These are phyloP conservation scores for Backusella psychrophila DNA, from an alignment of 192 early-diverging fungal species.

Conservation along the genomic window DNA sequence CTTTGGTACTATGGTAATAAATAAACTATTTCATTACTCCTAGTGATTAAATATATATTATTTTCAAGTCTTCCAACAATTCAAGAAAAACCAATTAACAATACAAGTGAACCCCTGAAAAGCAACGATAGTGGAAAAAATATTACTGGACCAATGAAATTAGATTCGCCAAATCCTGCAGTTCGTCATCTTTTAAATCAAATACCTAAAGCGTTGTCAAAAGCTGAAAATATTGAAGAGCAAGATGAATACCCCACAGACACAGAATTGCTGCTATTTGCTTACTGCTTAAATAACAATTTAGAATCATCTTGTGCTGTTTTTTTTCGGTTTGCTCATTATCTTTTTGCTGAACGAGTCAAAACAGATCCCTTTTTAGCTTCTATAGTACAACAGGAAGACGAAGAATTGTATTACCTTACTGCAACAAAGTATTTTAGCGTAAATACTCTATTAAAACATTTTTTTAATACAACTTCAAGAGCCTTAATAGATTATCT, in stretches of 20 bases:
- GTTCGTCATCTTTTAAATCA: neutral
- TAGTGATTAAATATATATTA: neutral
- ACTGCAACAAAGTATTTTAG: neutral
- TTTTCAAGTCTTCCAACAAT: neutral
- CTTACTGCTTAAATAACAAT: neutral
- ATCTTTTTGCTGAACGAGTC: neutral
- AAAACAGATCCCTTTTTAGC: neutral
- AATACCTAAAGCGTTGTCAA: neutral
- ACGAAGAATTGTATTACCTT: neutral
- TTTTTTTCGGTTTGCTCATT: neutral
- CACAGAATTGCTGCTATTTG: neutral
- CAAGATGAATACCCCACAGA: neutral
- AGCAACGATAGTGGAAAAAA: neutral
- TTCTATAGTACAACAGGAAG: neutral
- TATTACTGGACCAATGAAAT: neutral
- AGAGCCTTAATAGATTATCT: neutral
- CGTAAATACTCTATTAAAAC: neutral
- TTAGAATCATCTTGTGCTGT: neutral
- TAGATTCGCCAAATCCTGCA: neutral
- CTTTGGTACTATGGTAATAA: neutral
- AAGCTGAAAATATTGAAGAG: neutral
- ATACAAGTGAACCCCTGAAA: neutral
- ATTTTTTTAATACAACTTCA: neutral
- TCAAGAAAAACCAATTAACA: neutral
- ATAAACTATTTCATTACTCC: neutral